Base-by-base conservation (phyloP, 129 eudicot genomes). In the Escallonia herrerae region DNA sequence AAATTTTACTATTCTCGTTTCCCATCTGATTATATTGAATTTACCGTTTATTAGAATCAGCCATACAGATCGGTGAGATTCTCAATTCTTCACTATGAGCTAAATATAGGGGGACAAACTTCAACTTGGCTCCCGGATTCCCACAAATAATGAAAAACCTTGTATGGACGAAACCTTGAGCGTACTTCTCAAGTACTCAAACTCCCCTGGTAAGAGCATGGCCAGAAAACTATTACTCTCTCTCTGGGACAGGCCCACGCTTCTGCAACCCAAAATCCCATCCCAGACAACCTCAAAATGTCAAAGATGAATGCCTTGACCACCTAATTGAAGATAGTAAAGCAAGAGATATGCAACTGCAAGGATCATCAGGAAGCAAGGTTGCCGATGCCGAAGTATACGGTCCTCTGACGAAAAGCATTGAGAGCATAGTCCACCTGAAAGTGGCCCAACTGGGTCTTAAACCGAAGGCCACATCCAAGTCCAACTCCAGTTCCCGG, bases 361-460 rank as follows among this genome's bases (percentile, higher is more conserved):
- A 5, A 33, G 43, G 70, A 47, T 7, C n/a, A 64, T 83, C 79
- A 87, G 39, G 90, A 84, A 56, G 88, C 62, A 62, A 87, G 70
- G 43, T 79, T 91, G 68, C 85, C 81, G 72, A 91, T 78, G 38
- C 88, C 87, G 3, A 91, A 83, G 79, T 85, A 91, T 40, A 87
- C 81, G 15, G 95, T 91, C 72, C 72, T 81, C 67, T 91, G 96
- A 52, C 85, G 85, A 77, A 76, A 85, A 11, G 84, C 87, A 55
- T 91, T 91, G 41, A 87, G 74, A 40, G 97, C 97, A 37, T 73
- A 85, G 75, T 91, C 96, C 12, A 85, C 86, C 74, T 93, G 98
- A 47, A 93, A 73, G 61, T 86, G 96, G 2, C 98, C 98, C 50
- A 93, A 52, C 0, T 79, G 95, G 37, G 89, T 88, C 76, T 87